These are phyloP conservation scores for Yarrowia sp. DNA, from an alignment of 805 yeast species.

Conservation along the genomic window DNA sequence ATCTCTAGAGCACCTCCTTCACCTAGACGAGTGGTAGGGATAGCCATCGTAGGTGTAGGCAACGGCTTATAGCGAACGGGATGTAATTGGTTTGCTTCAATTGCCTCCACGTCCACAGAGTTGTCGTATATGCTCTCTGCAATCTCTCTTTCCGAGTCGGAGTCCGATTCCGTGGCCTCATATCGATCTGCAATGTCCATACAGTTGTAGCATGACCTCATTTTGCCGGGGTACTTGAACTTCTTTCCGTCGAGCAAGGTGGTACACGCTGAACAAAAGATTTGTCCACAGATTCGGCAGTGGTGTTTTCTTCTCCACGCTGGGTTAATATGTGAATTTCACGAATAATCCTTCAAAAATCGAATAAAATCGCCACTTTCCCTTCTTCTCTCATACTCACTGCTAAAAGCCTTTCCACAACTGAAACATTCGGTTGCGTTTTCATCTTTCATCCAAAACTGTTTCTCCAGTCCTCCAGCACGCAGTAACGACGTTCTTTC, in stretches of 20 bases:
- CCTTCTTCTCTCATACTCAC: constrained; percentile 26
- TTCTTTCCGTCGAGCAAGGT: constrained; percentile 69
- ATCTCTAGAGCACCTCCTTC: constrained; percentile 70
- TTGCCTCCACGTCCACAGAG: constrained; percentile 30
- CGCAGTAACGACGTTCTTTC: constrained; percentile 40
- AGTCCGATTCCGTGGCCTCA: constrained; percentile 49
- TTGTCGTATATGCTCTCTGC: constrained; percentile 33
- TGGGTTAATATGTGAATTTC: constrained; percentile 32
- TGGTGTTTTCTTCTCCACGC: constrained; percentile 91
- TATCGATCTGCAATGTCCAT: constrained; percentile 66
- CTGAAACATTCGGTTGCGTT: constrained; percentile 86
- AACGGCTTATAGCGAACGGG: constrained; percentile 49
- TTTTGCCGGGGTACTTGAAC: constrained; percentile 68
- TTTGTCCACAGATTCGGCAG: constrained; percentile 95
- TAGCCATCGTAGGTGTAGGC: constrained; percentile 76
- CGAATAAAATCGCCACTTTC: neutral
- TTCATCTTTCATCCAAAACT: constrained; percentile 96
- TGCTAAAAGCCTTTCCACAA: constrained; percentile 74
- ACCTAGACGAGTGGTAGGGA: constrained; percentile 81
- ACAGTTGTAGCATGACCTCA: constrained; percentile 81
- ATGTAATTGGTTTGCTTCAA: constrained; percentile 25
- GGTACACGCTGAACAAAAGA: constrained; percentile 87
- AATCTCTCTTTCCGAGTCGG: constrained; percentile 30
- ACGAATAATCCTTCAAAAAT: neutral
- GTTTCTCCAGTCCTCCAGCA: constrained; percentile 59